A percentile compares a stretch with the other conserved stretches of the same genome.
Conservation (phyloP, 2,329 filamentous ascomycete species). For the Fusarium secorum region DNA sequence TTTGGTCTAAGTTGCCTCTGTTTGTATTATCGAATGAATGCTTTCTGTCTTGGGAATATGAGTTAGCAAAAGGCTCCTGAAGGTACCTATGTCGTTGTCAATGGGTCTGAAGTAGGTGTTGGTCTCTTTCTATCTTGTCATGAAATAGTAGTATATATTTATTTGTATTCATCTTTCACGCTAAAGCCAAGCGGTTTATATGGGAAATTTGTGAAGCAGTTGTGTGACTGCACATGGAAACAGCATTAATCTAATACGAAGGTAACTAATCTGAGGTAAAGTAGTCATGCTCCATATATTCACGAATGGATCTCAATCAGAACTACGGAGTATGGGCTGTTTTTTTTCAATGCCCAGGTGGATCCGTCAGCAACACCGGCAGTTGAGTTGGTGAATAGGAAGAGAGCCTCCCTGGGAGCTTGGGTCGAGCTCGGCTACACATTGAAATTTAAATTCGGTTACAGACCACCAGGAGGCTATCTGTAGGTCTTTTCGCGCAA, state of each 20-base stretch:
- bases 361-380: slow-evolving; percentile 31
- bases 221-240: background rate
- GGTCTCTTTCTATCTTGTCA: background rate
- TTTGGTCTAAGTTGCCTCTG: background rate
- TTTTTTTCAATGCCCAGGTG: slow-evolving; percentile 28
- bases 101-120: background rate
- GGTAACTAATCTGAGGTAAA: slow-evolving; percentile 24
- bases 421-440: slow-evolving; percentile 29
- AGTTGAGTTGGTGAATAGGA: slow-evolving; percentile 38
- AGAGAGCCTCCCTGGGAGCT: slow-evolving; percentile 29
- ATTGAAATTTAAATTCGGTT: slow-evolving; percentile 24
- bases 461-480: slow-evolving; percentile 8
- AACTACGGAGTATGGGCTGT: slow-evolving; percentile 14
- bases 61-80: background rate
- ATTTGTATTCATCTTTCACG: background rate
- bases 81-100: background rate
- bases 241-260: background rate
- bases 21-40: background rate
- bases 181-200: background rate
- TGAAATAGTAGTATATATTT: background rate
- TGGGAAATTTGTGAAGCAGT: background rate
- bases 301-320: slow-evolving; percentile 30
- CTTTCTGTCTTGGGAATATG: background rate
- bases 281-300: slow-evolving; percentile 22
- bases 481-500: slow-evolving; percentile 32